Evolutionary conservation across 192 early-diverging fungal genomes (phyloP), one percentile per base, ranked within the genome.

Genomic region (Diversispora eburnea): DNA sequence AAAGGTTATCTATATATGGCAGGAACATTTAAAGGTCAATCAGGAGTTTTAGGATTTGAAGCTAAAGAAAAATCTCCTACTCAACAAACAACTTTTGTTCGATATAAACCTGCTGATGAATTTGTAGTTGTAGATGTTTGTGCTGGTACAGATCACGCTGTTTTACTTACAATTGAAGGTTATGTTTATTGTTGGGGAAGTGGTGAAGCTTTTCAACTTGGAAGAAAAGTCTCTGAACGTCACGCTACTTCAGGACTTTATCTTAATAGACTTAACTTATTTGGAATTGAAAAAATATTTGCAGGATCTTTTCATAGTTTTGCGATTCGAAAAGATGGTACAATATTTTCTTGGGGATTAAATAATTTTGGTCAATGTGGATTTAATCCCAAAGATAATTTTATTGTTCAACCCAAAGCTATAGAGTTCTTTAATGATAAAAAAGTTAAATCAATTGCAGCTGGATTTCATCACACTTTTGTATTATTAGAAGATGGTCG

Each of bases 361-460:
- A 98, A 98, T 79, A 95, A 95, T 70, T 92, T 91, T 76, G 87
- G 87, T 56, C 96, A 98, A 81, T 90, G 94, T 69, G 94, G 94
- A 62, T 55, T 70, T 56, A 54, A 76, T 12, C 8, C 42, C 41
- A 8, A n/a, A 13, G 62, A 73, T 25, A 69, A 75, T 19, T 65
- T 82, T 45, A 79, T 91, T 33, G 78, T 88, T 3, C 78, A 81
- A 49, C 91, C 91, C 5, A 80, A 85, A 8, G 72, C 62, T 2
- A 82, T 96, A 13, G 77, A 86, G 6, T 82, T 84, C 0, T 20
- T 63, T n/a, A 63, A 45, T n/a, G 77, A 82, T 39, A 59, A 80
- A 4, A 76, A 81, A 41, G 79, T 94, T 56, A 76, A 78, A 8
- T 75, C 81, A 64, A 88, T 94, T 25, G 84, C 82, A n/a, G 96